Percentiles rank a stretch among this genome's conserved stretches.
These are phyloP conservation scores for Dactylonectria macrodidyma DNA, from an alignment of 2,329 filamentous ascomycete genomes.

Conservation along the genomic window DNA sequence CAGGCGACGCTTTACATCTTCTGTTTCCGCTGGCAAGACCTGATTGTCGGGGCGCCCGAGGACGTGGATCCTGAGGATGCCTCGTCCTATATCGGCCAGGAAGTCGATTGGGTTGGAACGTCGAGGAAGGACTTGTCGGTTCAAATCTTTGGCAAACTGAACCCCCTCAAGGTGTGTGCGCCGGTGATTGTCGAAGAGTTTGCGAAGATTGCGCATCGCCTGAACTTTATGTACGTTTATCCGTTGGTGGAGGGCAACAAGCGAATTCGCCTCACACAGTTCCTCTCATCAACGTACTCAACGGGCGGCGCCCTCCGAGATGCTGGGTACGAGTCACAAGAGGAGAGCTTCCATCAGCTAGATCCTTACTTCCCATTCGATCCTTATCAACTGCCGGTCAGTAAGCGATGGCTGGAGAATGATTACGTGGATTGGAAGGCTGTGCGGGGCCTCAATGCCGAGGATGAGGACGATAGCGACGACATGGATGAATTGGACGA, in stretches of 20 bases:
- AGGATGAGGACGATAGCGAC: slow-evolving; percentile 69
- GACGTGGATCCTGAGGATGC: slow-evolving; percentile 74
- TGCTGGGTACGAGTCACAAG: slow-evolving; percentile 64
- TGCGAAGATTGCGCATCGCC: slow-evolving; percentile 86
- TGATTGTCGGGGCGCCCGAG: slow-evolving; percentile 76
- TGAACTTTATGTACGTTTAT: slow-evolving; percentile 91
- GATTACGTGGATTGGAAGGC: slow-evolving; percentile 88
- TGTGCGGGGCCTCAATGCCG: slow-evolving; percentile 77
- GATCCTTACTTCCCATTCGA: slow-evolving; percentile 98
- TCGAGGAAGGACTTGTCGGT: slow-evolving; percentile 81
- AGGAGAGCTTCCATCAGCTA: slow-evolving; percentile 86
- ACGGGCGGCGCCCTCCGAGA: slow-evolving; percentile 70
- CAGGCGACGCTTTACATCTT: slow-evolving; percentile 95
- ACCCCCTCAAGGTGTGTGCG: slow-evolving; percentile 95
- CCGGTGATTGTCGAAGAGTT: slow-evolving; percentile 93
- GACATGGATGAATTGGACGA: slow-evolving; percentile 66
- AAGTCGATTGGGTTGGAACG: slow-evolving; percentile 83
- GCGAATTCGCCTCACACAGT: slow-evolving; percentile 83
- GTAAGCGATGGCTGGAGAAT: slow-evolving; percentile 87
- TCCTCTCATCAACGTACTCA: slow-evolving; percentile 70
- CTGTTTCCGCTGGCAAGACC: slow-evolving; percentile 97
- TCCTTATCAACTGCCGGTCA: slow-evolving; percentile 90
- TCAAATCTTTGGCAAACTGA: slow-evolving; percentile 90
- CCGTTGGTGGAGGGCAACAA: slow-evolving; percentile 93
- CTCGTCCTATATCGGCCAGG: slow-evolving; percentile 74